Percentiles rank a stretch among this genome's conserved stretches.
These are phyloP conservation scores for Sphaerosporella brunnea DNA, from an alignment of 495 filamentous ascomycete genomes.

Conservation along the genomic window DNA sequence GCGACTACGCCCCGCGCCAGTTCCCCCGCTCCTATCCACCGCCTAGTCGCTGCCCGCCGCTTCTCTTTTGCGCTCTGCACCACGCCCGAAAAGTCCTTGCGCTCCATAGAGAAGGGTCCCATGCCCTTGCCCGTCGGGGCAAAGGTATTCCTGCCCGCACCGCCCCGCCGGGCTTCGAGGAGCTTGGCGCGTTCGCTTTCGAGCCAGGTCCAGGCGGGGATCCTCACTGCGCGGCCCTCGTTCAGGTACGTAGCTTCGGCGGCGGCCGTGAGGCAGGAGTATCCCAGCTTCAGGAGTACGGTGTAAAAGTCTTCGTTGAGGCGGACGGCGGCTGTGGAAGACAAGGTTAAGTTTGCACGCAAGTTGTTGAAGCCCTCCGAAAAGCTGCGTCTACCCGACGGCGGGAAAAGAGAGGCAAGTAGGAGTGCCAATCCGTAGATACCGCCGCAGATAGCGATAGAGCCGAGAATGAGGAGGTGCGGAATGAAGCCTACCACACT, in stretches of 20 bases:
- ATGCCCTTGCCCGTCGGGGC: constrained; percentile 23
- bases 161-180: constrained; percentile 40
- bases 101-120: constrained; percentile 19
- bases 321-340: constrained; percentile 35
- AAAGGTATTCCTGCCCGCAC: constrained; percentile 34
- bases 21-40: constrained; percentile 20
- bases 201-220: constrained; percentile 74
- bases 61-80: constrained; percentile 30
- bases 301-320: constrained; percentile 93
- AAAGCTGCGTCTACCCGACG: constrained; percentile 23
- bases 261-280: constrained; percentile 71
- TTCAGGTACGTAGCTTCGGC: constrained; percentile 92
- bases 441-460: constrained; percentile 50
- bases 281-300: constrained; percentile 66
- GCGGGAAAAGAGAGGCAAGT: constrained; percentile 55
- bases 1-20: constrained; percentile 16
- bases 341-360: constrained; percentile 73
- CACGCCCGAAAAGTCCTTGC: constrained; percentile 64
- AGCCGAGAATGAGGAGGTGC: constrained; percentile 63
- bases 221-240: constrained; percentile 58
- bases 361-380: constrained; percentile 44
- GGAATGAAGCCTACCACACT: constrained; percentile 91
- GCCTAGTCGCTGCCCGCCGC: not conserved
- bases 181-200: constrained; percentile 61
- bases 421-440: constrained; percentile 64